These are phyloP conservation scores for Clarireedia hainanense DNA, from an alignment of 2,329 filamentous ascomycete genomes.

Conservation along the genomic window DNA sequence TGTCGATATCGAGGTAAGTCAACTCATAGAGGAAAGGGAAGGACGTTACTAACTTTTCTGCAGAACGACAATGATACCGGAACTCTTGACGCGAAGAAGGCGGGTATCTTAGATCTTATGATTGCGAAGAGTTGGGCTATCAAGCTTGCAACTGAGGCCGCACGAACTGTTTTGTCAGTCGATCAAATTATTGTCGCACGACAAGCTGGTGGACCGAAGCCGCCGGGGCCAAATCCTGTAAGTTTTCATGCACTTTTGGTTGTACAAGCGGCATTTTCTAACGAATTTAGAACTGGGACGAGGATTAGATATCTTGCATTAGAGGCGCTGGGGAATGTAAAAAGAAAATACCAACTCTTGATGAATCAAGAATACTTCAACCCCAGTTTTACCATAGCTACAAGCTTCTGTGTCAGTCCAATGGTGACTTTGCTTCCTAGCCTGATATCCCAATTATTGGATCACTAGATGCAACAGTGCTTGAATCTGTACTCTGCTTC, in stretches of 20 bases:
- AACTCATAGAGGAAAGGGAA: too few relatives aligned
- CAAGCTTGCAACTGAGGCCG: slow-evolving; percentile 90
- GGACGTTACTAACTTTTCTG: slow-evolving; percentile 11
- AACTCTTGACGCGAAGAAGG: slow-evolving; percentile 74
- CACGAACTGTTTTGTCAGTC: slow-evolving; percentile 86
- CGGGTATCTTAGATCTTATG: slow-evolving; percentile 87
- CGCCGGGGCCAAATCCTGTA: slow-evolving; percentile 78
- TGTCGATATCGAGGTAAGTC: slow-evolving; percentile 75
- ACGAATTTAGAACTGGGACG: slow-evolving; percentile 30
- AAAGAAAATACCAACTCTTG: slow-evolving; percentile 25
- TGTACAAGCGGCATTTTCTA: slow-evolving; percentile 7
- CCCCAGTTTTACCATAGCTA: too few relatives aligned
- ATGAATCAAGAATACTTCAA: slow-evolving; percentile 7
- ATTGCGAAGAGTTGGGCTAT: slow-evolving; percentile 95
- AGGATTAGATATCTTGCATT: slow-evolving; percentile 28
- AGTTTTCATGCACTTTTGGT: slow-evolving; percentile 14
- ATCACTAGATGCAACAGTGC: too few relatives aligned
- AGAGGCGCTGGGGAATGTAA: slow-evolving; percentile 23
- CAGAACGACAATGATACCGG: slow-evolving; percentile 72
- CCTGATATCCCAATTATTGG: too few relatives aligned
- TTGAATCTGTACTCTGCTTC: too few relatives aligned
- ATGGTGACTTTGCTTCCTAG: too few relatives aligned
- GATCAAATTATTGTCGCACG: slow-evolving; percentile 98
- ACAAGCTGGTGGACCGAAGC: slow-evolving; percentile 95
- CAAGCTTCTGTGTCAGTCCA: too few relatives aligned